Conservation (phyloP, 768 basidiomycete genomes). For the Cystobasidium ongulense region DNA sequence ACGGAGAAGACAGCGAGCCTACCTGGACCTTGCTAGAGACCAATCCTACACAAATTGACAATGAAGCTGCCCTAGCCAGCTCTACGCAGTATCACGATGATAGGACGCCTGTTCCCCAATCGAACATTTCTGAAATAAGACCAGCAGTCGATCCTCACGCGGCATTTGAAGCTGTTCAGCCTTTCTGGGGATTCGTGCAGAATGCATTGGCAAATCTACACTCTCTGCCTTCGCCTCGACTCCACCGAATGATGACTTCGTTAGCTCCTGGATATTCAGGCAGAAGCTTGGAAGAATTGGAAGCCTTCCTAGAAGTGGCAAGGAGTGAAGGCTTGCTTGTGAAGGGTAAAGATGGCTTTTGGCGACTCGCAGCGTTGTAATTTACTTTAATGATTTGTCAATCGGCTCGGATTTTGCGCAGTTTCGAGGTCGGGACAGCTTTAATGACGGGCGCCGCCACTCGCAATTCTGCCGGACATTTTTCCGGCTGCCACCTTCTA, state of each 20-base stretch:
- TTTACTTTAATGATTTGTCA: no score
- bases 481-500: no score
- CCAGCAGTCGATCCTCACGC: slow-evolving; percentile 56
- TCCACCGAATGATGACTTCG: slow-evolving; percentile 71
- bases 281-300: slow-evolving; percentile 60
- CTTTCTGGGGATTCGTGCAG: slow-evolving; percentile 89
- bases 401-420: no score
- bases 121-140: neutral
- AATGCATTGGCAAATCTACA: slow-evolving; percentile 78
- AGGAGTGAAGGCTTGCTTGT: slow-evolving; percentile 65
- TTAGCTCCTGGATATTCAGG: slow-evolving; percentile 71
- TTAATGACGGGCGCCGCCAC: no score
- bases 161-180: slow-evolving; percentile 73
- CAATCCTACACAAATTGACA: slow-evolving; percentile 43
- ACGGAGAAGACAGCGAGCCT: neutral
- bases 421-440: no score
- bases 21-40: neutral
- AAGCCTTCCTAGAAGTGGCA: slow-evolving; percentile 69
- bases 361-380: slow-evolving; percentile 7
- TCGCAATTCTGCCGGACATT: no score
- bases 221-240: slow-evolving; percentile 64
- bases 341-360: slow-evolving; percentile 30
- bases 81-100: neutral
- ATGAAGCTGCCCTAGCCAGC: slow-evolving; percentile 49
- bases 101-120: neutral